phyloP scores from a whole-genome alignment of 192 early-diverging fungal species.

The Coemansia sp. region DNA sequence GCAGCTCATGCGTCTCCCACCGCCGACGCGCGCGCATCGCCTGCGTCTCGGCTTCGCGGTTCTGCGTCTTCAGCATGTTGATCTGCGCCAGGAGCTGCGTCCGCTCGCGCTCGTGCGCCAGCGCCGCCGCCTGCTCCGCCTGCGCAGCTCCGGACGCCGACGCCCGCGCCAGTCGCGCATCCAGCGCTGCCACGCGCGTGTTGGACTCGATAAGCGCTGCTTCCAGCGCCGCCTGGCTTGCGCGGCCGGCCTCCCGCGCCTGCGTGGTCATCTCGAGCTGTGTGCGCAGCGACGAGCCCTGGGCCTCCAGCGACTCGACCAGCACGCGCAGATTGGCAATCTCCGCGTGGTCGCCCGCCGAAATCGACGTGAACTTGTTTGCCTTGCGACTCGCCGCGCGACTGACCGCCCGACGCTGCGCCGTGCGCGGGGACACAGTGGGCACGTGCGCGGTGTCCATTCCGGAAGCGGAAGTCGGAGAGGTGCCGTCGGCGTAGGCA shows the following conservation, averaged over 20 bases:
- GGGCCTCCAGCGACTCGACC: slow-evolving; percentile 24
- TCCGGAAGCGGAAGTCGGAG: neutral
- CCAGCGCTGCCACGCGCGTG: slow-evolving; percentile 14
- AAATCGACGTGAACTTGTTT: slow-evolving; percentile 48
- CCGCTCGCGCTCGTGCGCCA: slow-evolving; percentile 41
- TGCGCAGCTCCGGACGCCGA: slow-evolving; percentile 14
- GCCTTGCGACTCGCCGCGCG: slow-evolving; percentile 46
- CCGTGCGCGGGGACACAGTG: slow-evolving; percentile 45
- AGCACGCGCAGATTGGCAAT: slow-evolving; percentile 12
- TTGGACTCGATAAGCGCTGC: slow-evolving; percentile 34
- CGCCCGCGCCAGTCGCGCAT: slow-evolving; percentile 19
- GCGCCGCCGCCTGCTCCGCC: slow-evolving; percentile 29
- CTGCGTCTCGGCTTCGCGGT: slow-evolving; percentile 38
- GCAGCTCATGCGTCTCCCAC: slow-evolving; percentile 49
- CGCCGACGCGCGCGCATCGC: slow-evolving; percentile 25
- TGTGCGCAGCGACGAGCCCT: slow-evolving; percentile 26
- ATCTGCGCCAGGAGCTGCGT: slow-evolving; percentile 40
- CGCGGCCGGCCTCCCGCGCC: slow-evolving; percentile 30
- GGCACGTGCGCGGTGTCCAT: slow-evolving; percentile 36
- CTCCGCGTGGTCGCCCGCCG: slow-evolving; percentile 43
- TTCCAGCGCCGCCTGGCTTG: slow-evolving; percentile 23
- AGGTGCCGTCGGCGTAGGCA: neutral
- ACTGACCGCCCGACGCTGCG: slow-evolving; percentile 41
- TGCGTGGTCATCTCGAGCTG: slow-evolving; percentile 38
- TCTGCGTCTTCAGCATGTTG: slow-evolving; percentile 29